These are phyloP conservation scores for Ciborinia camelliae DNA, from an alignment of 2,329 filamentous ascomycete genomes.

Conservation along the genomic window DNA sequence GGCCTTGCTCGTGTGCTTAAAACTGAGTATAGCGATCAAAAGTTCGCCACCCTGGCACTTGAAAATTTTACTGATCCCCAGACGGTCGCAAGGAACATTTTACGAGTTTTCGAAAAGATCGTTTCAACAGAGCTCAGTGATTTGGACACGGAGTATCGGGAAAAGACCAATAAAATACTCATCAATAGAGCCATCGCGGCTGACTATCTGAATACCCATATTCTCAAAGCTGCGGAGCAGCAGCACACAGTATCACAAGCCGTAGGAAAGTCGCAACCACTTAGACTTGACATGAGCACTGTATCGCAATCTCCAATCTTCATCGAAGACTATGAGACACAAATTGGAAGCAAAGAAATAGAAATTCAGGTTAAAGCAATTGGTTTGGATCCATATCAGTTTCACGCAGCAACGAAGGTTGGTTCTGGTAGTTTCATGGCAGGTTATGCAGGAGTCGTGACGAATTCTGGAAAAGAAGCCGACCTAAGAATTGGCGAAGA, in stretches of 20 bases:
- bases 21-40: background rate
- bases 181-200: slow-evolving; percentile 1
- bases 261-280: background rate
- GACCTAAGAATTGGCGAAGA: background rate
- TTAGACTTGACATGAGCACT: background rate
- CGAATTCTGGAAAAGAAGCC: background rate
- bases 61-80: too few relatives aligned
- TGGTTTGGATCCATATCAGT: background rate
- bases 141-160: background rate
- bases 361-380: background rate
- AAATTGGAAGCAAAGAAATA: background rate
- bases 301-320: background rate
- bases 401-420: background rate
- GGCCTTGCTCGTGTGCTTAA: background rate
- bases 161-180: slow-evolving; percentile 3
- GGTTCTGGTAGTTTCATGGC: background rate
- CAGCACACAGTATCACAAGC: background rate
- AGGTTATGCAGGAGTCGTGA: background rate
- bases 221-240: background rate
- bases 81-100: background rate
- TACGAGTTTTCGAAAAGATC: background rate
- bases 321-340: background rate
- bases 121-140: slow-evolving; percentile 20
- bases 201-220: background rate
- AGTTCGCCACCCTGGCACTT: background rate